Conservation (phyloP, 1,284 basidiomycete genomes). For the Leccinum griseonigrum region DNA sequence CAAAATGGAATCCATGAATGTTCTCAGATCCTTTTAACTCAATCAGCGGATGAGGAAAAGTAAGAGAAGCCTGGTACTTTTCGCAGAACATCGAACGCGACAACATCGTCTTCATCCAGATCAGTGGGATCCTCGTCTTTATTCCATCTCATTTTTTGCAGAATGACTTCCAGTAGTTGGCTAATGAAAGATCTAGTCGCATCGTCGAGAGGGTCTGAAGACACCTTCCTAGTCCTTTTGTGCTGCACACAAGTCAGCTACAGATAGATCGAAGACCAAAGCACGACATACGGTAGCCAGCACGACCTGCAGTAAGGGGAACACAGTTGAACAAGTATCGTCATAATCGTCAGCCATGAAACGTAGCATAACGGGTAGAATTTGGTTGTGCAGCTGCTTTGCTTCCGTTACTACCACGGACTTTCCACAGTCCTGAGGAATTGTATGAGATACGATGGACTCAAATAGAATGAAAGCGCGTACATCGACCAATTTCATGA, state of each 20-base stretch:
- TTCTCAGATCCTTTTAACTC: conserved; percentile 68
- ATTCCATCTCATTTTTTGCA: conserved; percentile 94
- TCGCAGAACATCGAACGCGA: conserved; percentile 83
- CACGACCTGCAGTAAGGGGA: conserved; percentile 75
- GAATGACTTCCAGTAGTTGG: conserved; percentile 76
- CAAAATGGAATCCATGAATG: conserved; percentile 79
- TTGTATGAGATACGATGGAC: conserved; percentile 7
- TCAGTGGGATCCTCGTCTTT: conserved; percentile 78
- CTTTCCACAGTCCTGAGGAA: conserved; percentile 54
- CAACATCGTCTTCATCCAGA: conserved; percentile 86
- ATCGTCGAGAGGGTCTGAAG: conserved; percentile 64
- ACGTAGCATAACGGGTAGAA: conserved; percentile 81
- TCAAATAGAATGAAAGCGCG: conserved; percentile 4
- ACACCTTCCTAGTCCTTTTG: conserved; percentile 72
- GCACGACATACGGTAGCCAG: conserved; percentile 63
- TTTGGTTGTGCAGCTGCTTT: conserved; percentile 61
- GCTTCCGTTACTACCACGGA: conserved; percentile 71
- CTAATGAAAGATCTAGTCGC: conserved; percentile 79
- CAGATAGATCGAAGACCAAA: neutral
- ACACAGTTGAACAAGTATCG: conserved; percentile 82
- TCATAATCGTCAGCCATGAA: conserved; percentile 91
- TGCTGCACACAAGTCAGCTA: conserved; percentile 48
- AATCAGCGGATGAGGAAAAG: conserved; percentile 7
- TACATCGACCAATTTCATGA: conserved; percentile 84
- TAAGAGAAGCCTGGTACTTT: conserved; percentile 50